phyloP scores from a whole-genome alignment of 768 basidiomycete species.

The Auriculariales sp. region DNA sequence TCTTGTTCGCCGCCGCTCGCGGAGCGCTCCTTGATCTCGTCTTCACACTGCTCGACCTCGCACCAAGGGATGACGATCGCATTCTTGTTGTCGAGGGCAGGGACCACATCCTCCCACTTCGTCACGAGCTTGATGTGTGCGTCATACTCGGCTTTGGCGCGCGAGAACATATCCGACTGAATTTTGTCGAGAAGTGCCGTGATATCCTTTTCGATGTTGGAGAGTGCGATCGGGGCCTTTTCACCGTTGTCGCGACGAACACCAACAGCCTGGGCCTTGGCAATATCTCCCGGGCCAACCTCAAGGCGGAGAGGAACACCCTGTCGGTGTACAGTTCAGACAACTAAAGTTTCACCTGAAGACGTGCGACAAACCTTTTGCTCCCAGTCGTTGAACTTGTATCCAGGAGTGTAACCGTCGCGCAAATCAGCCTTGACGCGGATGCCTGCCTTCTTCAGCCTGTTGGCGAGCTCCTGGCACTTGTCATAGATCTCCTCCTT shows the following conservation, averaged over 20 bases:
- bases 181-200: conserved; percentile 66
- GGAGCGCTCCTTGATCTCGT: conserved; percentile 93
- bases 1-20: conserved; percentile 79
- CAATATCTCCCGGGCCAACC: conserved; percentile 86
- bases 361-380: conserved; percentile 55
- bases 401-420: conserved; percentile 95
- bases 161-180: conserved; percentile 75
- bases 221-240: conserved; percentile 40
- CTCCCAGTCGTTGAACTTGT: conserved; percentile 99
- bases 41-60: conserved; percentile 83
- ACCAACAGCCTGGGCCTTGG: conserved; percentile 62
- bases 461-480: conserved; percentile 64
- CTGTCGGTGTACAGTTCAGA: conserved; percentile 20
- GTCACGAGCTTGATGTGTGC: conserved; percentile 57
- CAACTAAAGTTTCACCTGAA: too few species aligned
- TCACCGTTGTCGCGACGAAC: conserved; percentile 72
- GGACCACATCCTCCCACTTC: conserved; percentile 88
- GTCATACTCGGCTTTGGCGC: conserved; percentile 62
- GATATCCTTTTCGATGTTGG: conserved; percentile 34
- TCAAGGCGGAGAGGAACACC: conserved; percentile 96
- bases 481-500: conserved; percentile 57
- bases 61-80: conserved; percentile 92
- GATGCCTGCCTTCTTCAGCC: conserved; percentile 56
- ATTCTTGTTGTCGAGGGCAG: conserved; percentile 77
- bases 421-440: conserved; percentile 82